Evolutionary conservation across 768 basidiomycete genomes (phyloP), one percentile per base, ranked within the genome.

Genomic region (Leucocoprinus leucothites): DNA sequence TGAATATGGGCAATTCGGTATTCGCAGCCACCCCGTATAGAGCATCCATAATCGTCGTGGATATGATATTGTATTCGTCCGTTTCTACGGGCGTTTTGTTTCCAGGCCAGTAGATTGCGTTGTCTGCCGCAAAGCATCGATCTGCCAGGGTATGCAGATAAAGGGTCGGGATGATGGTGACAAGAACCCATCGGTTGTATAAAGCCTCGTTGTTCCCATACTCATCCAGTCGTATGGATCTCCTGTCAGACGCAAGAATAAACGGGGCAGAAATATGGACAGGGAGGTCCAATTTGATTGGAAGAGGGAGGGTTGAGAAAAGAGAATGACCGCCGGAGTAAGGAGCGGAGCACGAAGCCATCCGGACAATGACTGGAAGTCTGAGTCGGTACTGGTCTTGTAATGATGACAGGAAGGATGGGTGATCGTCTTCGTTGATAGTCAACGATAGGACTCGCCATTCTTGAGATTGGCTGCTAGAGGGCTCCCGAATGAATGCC

Each of bases 241-340:
- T 62, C 34, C 80, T 63, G 59, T 82, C 80, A 2, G 75, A 70
- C 0, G 79, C 71, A 3, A 81, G 63, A 40, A 76, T 69, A 57
- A 79, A 81, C 0, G 77, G 72, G 0, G 75, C 79, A 48, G 71
- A 73, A 8, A 81, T 61, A 56, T 82, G 80, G 1, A 76, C 68
- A 0, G 80, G 79, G 0, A 82, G 64, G 3, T 69, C 61, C 3
- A 69, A 76, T 2, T 61, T 21, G 3, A 73, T 67, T 2, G 73
- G 72, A 1, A 81, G 67, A 0, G 78, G 79, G 6, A 82, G 64
- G 0, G 68, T 72, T 7, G 77, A 74, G 52, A 79, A 81, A 18
- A 82, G 66, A n/a, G 67, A 63, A 47, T 58, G 60, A 25, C 52
- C 44, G 2, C 31, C 16, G 11, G 49, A 53, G 6, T 22, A 43